Evolutionary conservation across 495 filamentous ascomycete genomes (phyloP).

Genomic region (Lasiosphaeriaceae sp.): DNA sequence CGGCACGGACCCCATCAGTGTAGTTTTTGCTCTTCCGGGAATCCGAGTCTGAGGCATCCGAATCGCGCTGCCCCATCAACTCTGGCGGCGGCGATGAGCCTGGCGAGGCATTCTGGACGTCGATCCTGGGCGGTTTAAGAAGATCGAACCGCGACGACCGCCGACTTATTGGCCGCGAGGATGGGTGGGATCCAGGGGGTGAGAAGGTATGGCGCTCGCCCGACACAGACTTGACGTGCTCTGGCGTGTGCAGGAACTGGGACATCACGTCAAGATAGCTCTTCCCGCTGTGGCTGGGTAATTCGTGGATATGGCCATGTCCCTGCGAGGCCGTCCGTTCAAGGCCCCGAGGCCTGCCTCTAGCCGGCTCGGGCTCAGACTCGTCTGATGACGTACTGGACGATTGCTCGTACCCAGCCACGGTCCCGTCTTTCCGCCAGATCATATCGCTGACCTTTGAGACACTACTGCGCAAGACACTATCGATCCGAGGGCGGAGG

Average conservation of each 20-base stretch:
- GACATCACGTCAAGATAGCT: conserved; percentile 40
- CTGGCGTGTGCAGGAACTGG: conserved; percentile 27
- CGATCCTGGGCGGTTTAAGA: conserved; percentile 60
- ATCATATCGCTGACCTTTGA: conserved; percentile 48
- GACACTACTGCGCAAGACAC: conserved; percentile 43
- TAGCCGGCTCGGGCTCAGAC: conserved; percentile 31
- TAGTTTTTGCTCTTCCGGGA: conserved; percentile 20
- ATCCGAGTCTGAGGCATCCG: conserved; percentile 35
- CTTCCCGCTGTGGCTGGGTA: conserved; percentile 23
- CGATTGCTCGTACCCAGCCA: conserved; percentile 17
- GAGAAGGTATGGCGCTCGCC: conserved; percentile 8
- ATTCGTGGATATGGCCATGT: conserved; percentile 15
- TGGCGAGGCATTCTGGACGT: conserved; percentile 51
- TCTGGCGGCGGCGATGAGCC: conserved; percentile 32
- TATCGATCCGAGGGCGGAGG: conserved; percentile 44
- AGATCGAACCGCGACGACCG: conserved; percentile 48
- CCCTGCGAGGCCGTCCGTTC: conserved; percentile 18
- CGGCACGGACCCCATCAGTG: conserved; percentile 19
- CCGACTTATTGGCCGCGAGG: conserved; percentile 31
- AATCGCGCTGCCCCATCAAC: conserved; percentile 16
- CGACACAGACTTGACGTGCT: conserved; percentile 13
- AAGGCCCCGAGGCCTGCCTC: conserved; percentile 26
- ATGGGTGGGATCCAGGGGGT: conserved; percentile 12
- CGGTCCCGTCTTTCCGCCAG: conserved; percentile 39
- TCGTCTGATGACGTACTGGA: conserved; percentile 37